Evolutionary conservation across 2,329 filamentous ascomycete species (phyloP).

Genomic region (Emmonsia crescens): DNA sequence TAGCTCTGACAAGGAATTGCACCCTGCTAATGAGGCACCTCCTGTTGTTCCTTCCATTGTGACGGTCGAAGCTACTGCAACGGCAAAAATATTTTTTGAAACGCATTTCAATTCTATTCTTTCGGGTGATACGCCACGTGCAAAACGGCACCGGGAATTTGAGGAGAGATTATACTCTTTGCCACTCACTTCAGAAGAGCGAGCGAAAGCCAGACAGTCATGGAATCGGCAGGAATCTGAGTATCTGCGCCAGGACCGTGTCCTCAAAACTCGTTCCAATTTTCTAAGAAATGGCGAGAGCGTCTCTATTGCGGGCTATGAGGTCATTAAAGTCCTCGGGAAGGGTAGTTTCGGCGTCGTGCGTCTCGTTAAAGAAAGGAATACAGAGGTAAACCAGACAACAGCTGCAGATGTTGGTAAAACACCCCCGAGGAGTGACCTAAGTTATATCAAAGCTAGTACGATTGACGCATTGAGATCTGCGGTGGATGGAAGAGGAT

Average conservation of each 20-base stretch:
- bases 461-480: slow-evolving; percentile 15
- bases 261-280: slow-evolving; percentile 53
- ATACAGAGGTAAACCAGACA: slow-evolving; percentile 3
- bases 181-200: slow-evolving; percentile 46
- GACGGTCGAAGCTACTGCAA: slow-evolving; percentile 68
- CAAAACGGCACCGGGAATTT: slow-evolving; percentile 50
- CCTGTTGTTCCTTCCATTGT: slow-evolving; percentile 24
- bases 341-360: slow-evolving; percentile 95
- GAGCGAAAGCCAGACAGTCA: slow-evolving; percentile 42
- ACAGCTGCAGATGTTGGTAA: slow-evolving; percentile 12
- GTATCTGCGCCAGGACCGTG: slow-evolving; percentile 62
- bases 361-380: slow-evolving; percentile 63
- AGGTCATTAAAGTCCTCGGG: slow-evolving; percentile 70
- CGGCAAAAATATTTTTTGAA: slow-evolving; percentile 79
- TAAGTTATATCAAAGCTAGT: slow-evolving; percentile 10
- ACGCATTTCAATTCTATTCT: slow-evolving; percentile 68
- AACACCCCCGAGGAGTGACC: slow-evolving; percentile 7
- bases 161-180: slow-evolving; percentile 52
- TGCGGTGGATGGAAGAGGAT: slow-evolving; percentile 16
- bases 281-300: slow-evolving; percentile 34
- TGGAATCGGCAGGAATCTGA: slow-evolving; percentile 61
- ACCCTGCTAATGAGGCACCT: slow-evolving; percentile 11
- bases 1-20: slow-evolving; percentile 1
- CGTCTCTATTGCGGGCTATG: slow-evolving; percentile 55
- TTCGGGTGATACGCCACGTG: slow-evolving; percentile 46